phyloP scores from a whole-genome alignment of 495 filamentous ascomycete species.

The Pyrenopolyporus hunteri region DNA sequence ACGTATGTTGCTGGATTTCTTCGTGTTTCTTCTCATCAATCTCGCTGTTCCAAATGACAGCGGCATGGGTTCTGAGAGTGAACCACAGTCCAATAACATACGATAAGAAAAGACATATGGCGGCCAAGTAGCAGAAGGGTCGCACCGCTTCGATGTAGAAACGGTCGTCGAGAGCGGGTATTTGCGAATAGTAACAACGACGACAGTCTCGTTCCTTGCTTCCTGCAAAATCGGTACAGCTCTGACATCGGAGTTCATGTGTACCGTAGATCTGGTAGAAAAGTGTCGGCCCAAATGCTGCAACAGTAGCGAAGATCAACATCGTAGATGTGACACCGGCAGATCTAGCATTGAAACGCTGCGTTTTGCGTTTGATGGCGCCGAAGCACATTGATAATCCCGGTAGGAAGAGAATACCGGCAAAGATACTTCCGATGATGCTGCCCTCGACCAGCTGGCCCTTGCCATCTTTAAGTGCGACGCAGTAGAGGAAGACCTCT shows the following conservation, averaged over 20 bases:
- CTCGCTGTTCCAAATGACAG: slow-evolving; percentile 93
- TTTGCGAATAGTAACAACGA: slow-evolving; percentile 91
- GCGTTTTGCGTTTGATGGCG: slow-evolving; percentile 96
- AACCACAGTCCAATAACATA: slow-evolving; percentile 97
- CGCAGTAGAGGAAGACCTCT: slow-evolving; percentile 97
- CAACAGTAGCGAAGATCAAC: slow-evolving; percentile 95
- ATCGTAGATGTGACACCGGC: slow-evolving; percentile 98
- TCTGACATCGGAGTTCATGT: slow-evolving; percentile 89
- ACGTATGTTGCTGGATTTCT: slow-evolving; percentile 43
- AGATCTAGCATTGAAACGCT: slow-evolving; percentile 97
- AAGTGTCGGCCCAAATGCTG: slow-evolving; percentile 95
- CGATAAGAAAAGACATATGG: slow-evolving; percentile 83
- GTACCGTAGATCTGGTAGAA: slow-evolving; percentile 99
- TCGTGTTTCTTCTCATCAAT: slow-evolving; percentile 79
- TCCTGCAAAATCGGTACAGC: slow-evolving; percentile 62
- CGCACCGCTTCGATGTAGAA: slow-evolving; percentile 91
- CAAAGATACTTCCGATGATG: slow-evolving; percentile 97
- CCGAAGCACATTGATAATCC: slow-evolving; percentile 99
- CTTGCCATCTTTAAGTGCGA: slow-evolving; percentile 93
- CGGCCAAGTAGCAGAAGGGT: slow-evolving; percentile 89
- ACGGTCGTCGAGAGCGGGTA: slow-evolving; percentile 79
- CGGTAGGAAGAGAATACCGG: slow-evolving; percentile 92
- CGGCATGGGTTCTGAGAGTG: slow-evolving; percentile 93
- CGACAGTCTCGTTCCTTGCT: slow-evolving; percentile 71
- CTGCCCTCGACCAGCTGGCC: slow-evolving; percentile 92